phyloP scores from a whole-genome alignment of 345 rosid genomes.

The Linum lewisii region DNA sequence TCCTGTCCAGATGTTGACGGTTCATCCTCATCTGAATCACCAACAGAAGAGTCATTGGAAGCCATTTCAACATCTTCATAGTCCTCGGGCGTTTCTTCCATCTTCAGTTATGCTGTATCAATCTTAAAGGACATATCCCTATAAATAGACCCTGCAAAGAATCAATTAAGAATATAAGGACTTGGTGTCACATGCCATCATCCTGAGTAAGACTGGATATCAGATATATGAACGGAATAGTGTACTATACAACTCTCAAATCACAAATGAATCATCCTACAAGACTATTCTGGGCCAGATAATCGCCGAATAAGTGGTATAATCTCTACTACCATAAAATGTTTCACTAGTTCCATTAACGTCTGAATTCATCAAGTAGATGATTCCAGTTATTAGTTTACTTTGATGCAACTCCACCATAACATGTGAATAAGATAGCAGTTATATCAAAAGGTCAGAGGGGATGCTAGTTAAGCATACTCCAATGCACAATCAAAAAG shows the following conservation, averaged over 20 bases:
- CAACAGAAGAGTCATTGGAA: constrained; percentile 50
- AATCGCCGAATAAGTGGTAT: not conserved
- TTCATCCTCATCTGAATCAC: constrained; percentile 47
- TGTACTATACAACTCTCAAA: not conserved
- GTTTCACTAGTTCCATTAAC: not conserved
- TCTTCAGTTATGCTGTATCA: constrained; percentile 13
- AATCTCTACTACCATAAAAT: not conserved
- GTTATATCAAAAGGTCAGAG: not conserved
- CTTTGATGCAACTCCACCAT: not conserved
- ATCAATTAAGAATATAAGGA: constrained; percentile 10
- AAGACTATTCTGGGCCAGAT: not conserved
- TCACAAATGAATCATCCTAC: no score
- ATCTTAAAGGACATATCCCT: constrained; percentile 8
- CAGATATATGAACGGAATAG: not conserved
- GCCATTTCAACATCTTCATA: constrained; percentile 33
- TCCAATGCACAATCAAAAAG: no score
- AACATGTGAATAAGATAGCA: not conserved
- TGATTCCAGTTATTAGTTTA: not conserved
- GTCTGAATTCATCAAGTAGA: not conserved
- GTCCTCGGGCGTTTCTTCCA: constrained; percentile 38
- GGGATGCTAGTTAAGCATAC: not conserved
- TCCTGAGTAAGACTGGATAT: not conserved
- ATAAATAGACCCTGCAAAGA: constrained; percentile 9
- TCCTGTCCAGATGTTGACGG: constrained; percentile 40
- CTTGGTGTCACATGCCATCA: not conserved